phyloP scores from a whole-genome alignment of 1,139 yeast species.

The Meyerozyma sp. region DNA sequence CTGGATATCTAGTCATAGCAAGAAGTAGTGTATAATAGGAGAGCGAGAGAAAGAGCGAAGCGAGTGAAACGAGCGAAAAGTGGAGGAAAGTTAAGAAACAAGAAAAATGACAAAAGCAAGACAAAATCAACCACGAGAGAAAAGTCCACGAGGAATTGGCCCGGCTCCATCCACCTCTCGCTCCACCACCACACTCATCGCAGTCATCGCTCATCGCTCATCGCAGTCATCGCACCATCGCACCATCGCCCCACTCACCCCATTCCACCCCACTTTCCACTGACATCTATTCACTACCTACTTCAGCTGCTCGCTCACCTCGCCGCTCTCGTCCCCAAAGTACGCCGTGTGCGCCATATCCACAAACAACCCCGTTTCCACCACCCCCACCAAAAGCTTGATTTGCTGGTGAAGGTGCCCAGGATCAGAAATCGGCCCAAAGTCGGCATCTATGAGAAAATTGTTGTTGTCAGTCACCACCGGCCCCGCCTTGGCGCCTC shows the following conservation, averaged over 20 bases:
- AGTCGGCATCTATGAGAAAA: conserved; percentile 89
- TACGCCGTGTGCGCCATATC: conserved; percentile 70
- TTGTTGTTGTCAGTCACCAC: conserved; percentile 96
- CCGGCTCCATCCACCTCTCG: no score
- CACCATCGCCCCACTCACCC: no score
- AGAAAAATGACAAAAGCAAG: no score
- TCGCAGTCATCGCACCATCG: neutral
- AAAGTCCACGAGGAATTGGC: no score
- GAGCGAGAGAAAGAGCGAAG: no score
- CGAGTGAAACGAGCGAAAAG: no score
- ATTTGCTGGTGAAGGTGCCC: conserved; percentile 54
- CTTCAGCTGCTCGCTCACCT: conserved; percentile 27
- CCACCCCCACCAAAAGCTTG: conserved; percentile 84
- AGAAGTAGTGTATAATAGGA: conserved; percentile 6
- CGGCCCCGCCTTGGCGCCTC: conserved; percentile 94
- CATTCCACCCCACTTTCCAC: no score
- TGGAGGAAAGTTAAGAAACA: no score
- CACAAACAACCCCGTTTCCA: conserved; percentile 90
- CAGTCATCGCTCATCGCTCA: neutral
- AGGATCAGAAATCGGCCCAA: conserved; percentile 71
- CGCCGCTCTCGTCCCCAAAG: conserved; percentile 80
- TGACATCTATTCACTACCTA: no score
- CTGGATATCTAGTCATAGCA: conserved; percentile 65
- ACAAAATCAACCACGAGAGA: no score
- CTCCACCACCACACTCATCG: no score